These are phyloP conservation scores for Lecanoromycetidae sp. DNA, from an alignment of 2,329 filamentous ascomycete species.

Conservation along the genomic window DNA sequence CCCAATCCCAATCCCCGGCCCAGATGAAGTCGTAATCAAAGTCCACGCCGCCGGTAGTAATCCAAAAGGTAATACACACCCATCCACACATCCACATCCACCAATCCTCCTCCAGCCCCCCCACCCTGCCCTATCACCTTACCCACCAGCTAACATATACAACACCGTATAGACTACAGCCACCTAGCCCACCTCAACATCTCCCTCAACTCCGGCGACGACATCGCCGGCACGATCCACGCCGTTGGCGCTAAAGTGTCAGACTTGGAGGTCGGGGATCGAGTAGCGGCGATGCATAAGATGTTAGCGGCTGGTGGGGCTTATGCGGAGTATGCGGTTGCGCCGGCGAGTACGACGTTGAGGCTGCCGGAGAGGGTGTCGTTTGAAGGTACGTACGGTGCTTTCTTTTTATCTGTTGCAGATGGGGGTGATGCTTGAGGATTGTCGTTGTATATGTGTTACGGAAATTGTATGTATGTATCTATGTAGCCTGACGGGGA, in stretches of 20 bases:
- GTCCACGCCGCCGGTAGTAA: neutral
- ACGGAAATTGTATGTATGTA: too few species aligned
- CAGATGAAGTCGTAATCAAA: neutral
- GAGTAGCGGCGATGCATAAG: conserved; percentile 35
- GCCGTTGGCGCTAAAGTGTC: conserved; percentile 39
- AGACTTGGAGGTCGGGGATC: conserved; percentile 44
- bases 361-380: conserved; percentile 38
- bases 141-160: too few species aligned
- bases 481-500: too few species aligned
- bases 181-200: neutral
- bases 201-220: conserved; percentile 37
- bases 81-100: neutral
- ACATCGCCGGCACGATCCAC: conserved; percentile 40
- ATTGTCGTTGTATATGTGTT: too few species aligned
- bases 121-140: neutral
- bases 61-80: neutral
- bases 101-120: neutral
- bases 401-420: too few species aligned
- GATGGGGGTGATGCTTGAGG: too few species aligned
- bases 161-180: neutral
- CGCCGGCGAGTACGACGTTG: conserved; percentile 41
- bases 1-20: neutral
- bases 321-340: conserved; percentile 46
- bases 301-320: conserved; percentile 38
- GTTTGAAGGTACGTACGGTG: conserved; percentile 31